These are phyloP conservation scores for Pseudodiploospora longispora DNA, from an alignment of 2,329 filamentous ascomycete genomes.

Conservation along the genomic window DNA sequence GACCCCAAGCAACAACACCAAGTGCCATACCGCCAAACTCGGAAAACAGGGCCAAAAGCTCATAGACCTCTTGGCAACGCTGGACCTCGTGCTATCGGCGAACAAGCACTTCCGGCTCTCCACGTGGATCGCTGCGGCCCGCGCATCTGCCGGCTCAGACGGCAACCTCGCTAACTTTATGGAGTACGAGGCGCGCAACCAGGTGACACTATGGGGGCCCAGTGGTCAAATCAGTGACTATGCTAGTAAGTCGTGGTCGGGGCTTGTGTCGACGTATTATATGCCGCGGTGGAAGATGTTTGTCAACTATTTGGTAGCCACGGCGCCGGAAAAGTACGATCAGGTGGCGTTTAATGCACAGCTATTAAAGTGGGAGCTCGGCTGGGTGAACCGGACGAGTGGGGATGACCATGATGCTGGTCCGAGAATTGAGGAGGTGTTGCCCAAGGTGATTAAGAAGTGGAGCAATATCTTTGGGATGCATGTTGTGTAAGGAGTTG, in stretches of 20 bases:
- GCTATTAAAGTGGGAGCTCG: constrained; percentile 2
- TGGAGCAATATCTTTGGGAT: not conserved
- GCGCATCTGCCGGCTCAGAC: constrained; percentile 19
- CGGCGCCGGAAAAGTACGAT: constrained; percentile 5
- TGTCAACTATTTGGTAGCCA: constrained; percentile 26
- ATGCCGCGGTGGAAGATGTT: constrained; percentile 37
- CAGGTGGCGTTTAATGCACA: constrained; percentile 8
- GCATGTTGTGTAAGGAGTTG: too few species aligned
- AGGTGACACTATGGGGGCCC: constrained; percentile 43
- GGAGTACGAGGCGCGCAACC: constrained; percentile 39
- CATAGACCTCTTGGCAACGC: constrained; percentile 23
- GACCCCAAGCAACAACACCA: constrained; percentile 16
- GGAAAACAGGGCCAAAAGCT: constrained; percentile 20
- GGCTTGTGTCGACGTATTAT: constrained; percentile 39
- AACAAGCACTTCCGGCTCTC: constrained; percentile 33
- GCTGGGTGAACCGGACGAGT: not conserved
- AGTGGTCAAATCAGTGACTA: constrained; percentile 40
- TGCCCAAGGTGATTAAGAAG: not conserved
- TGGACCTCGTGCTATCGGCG: constrained; percentile 34
- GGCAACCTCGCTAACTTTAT: constrained; percentile 25
- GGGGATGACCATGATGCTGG: not conserved
- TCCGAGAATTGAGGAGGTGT: not conserved
- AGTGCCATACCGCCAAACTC: constrained; percentile 15
- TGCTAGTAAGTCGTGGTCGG: constrained; percentile 40
- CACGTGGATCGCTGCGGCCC: constrained; percentile 32